Base-by-base conservation (phyloP, 345 rosid species). In the Camelina laxa region DNA sequence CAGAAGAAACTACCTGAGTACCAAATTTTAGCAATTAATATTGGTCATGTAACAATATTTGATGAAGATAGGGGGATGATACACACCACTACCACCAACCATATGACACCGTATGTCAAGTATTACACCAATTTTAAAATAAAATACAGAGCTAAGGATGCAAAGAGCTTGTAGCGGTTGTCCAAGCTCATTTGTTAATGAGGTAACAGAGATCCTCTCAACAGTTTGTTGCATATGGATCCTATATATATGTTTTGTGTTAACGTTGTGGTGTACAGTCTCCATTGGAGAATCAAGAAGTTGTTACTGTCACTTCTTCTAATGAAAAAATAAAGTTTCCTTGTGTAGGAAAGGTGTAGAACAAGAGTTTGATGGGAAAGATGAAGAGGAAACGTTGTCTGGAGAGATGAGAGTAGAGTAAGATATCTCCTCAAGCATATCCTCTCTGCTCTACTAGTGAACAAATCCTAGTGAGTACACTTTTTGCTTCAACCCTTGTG, bases 151-250 rank as follows among this genome's bases (percentile, higher is more conserved):
- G 77, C 80, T 94, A 82, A 79, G 81, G 75, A 92, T 94, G 98
- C 97, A 94, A 83, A 96, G 97, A 80, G 97, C 97, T 27, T 94
- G 98, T 79, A 90, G 98, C 48, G 98, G 98, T 68, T 94, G 98
- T 82, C 98, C 97, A 16, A 94, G 97, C 69, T 94, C 97, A 61
- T 85, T 97, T 20, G 97, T 94, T 76, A 94, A 97, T 27, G 99
- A 94, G 90, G 98, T 94, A 88, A 81, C 4, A 15, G 2, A 9
- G 61, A 60, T 45, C 58, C 12, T 41, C 60, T 27, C 17, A 47
- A 68, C 59, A 62, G 16, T 22, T 42, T 4, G 10, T 42, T n/a
- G 33, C 35, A 54, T 31, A 35, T 27, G 27, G 75, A 35, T 60
- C 30, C 5, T 24, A 24, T 24, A 14, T 36, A 0, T 24, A 24